Evolutionary conservation across 768 basidiomycete species (phyloP).

Genomic region (Russula sp.): DNA sequence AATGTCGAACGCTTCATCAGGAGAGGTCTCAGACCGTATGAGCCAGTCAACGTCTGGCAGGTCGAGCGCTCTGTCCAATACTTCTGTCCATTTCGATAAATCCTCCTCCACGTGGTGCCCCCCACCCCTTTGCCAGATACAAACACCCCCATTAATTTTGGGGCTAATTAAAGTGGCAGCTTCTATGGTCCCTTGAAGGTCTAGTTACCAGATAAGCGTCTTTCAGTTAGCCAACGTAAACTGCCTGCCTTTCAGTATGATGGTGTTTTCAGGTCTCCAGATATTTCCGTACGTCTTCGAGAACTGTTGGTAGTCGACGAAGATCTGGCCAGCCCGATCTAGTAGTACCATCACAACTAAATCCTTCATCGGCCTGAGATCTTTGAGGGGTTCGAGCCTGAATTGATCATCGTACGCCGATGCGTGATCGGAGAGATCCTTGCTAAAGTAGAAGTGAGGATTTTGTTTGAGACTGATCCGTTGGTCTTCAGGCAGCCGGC

Average conservation of each 20-base stretch:
- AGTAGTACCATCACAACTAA: conserved; percentile 21
- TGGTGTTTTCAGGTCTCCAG: conserved; percentile 21
- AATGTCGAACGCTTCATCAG: conserved; percentile 25
- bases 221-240: background rate
- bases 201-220: conserved; percentile 11
- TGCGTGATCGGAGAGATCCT: conserved; percentile 23
- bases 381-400: conserved; percentile 22
- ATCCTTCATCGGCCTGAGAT: conserved; percentile 23
- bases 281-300: conserved; percentile 26
- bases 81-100: conserved; percentile 22
- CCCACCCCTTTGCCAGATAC: conserved; percentile 27
- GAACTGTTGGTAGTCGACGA: conserved; percentile 25
- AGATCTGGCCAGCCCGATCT: conserved; percentile 25
- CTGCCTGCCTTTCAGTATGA: conserved; percentile 21
- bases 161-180: conserved; percentile 18
- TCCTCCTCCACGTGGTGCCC: conserved; percentile 2
- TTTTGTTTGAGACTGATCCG: conserved; percentile 27
- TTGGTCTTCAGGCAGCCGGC: conserved; percentile 24
- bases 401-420: conserved; percentile 17
- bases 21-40: conserved; percentile 25
- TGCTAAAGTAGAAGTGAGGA: conserved; percentile 24
- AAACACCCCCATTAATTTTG: conserved; percentile 17
- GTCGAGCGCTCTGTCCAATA: conserved; percentile 17
- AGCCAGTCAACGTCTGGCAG: conserved; percentile 25
- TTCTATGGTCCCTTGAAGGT: conserved; percentile 26